Evolutionary conservation across 306 rosid species (phyloP).

Genomic region (Parietaria judaica): DNA sequence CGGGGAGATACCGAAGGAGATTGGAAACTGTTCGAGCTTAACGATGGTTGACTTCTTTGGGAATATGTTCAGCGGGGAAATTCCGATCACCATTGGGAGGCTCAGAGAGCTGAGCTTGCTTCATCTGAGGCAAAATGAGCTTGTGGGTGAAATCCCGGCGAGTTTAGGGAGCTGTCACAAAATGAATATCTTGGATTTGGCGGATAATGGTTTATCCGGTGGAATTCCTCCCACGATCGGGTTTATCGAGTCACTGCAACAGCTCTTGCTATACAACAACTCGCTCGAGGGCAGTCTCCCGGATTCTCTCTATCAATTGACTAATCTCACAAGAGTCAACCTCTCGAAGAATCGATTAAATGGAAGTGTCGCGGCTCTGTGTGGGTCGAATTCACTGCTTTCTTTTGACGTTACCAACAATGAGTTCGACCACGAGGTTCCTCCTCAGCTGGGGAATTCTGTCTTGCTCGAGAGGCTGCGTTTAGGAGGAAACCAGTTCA

Average conservation of each 20-base stretch:
- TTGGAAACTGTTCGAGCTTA: slow-evolving; percentile 77
- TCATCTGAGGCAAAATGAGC: slow-evolving; percentile 82
- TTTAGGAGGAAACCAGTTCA: slow-evolving; percentile 61
- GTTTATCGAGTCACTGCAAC: slow-evolving; percentile 42
- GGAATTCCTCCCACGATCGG: slow-evolving; percentile 65
- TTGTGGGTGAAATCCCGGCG: slow-evolving; percentile 76
- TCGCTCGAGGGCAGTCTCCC: slow-evolving; percentile 93
- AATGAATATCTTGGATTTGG: slow-evolving; percentile 63
- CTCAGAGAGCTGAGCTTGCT: slow-evolving; percentile 62
- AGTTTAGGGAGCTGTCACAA: slow-evolving; percentile 66
- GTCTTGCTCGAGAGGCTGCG: slow-evolving; percentile 64
- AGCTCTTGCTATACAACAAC: slow-evolving; percentile 89
- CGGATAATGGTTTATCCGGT: slow-evolving; percentile 72
- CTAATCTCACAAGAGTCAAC: slow-evolving; percentile 76
- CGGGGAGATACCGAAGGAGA: slow-evolving; percentile 68
- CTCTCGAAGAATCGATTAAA: slow-evolving; percentile 66
- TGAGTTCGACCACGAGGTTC: slow-evolving; percentile 59
- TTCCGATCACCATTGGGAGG: slow-evolving; percentile 74
- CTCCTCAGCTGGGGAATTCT: slow-evolving; percentile 60
- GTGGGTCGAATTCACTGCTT: slow-evolving; percentile 53
- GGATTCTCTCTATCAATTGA: slow-evolving; percentile 37
- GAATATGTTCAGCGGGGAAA: slow-evolving; percentile 56
- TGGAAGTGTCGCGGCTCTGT: slow-evolving; percentile 64
- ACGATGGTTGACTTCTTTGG: slow-evolving; percentile 84
- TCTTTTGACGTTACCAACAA: slow-evolving; percentile 77